Conservation (phyloP, 2,329 filamentous ascomycete genomes). For the Fusarium algeriense region DNA sequence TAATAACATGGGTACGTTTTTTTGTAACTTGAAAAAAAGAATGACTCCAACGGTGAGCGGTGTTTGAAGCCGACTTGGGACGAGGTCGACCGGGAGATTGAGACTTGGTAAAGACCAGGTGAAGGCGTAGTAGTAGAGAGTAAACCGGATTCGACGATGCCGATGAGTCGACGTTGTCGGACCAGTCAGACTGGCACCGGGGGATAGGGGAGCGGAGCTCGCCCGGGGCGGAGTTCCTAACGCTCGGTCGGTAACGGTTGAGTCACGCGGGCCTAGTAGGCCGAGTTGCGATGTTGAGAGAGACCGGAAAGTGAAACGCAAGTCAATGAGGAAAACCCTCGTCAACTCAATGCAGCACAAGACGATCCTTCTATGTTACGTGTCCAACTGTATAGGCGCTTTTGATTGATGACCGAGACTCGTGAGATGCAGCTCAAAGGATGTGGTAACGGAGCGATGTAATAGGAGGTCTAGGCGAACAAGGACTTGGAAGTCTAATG, state of each 20-base stretch:
- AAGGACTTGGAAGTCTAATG: constrained; percentile 34
- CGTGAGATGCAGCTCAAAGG: constrained; percentile 19
- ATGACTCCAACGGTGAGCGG: constrained; percentile 46
- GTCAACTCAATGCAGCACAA: constrained; percentile 44
- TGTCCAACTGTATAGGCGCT: constrained; percentile 14
- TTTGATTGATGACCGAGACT: constrained; percentile 30
- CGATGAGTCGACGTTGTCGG: constrained; percentile 48
- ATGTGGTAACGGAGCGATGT: constrained; percentile 22
- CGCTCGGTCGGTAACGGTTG: constrained; percentile 41
- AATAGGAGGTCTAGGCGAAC: constrained; percentile 35
- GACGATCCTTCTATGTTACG: constrained; percentile 28
- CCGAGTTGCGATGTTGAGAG: constrained; percentile 30
- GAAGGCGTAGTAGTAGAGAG: constrained; percentile 11
- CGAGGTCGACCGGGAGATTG: constrained; percentile 45
- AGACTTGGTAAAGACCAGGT: constrained; percentile 21
- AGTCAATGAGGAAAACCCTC: constrained; percentile 42
- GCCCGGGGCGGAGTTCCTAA: constrained; percentile 42
- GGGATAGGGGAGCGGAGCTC: constrained; percentile 50
- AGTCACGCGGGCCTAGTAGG: constrained; percentile 41
- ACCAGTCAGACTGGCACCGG: constrained; percentile 48
- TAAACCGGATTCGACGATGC: constrained; percentile 46
- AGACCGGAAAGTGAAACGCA: constrained; percentile 18
- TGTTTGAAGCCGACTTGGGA: constrained; percentile 43
- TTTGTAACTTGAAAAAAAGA: constrained; percentile 46
- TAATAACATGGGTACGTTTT: constrained; percentile 58